Percentiles rank a stretch among this genome's conserved stretches.
These are phyloP conservation scores for Cryptococcus wingfieldii DNA, from an alignment of 1,284 basidiomycete species.

Conservation along the genomic window DNA sequence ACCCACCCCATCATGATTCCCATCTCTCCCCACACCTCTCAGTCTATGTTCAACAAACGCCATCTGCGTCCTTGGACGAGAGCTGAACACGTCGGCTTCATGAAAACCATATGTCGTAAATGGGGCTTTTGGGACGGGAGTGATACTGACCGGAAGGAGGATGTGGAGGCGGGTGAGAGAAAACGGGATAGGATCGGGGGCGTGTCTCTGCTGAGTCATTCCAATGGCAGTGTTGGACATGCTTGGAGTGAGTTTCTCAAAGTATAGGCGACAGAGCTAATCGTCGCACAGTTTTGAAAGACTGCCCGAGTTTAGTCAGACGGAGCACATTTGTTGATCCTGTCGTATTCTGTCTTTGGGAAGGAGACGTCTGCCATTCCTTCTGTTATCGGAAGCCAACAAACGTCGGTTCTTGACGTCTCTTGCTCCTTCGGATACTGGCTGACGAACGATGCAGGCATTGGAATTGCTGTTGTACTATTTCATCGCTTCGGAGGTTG, in stretches of 20 bases:
- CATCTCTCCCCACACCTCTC: conserved; percentile 78
- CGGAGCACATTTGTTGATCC: conserved; percentile 86
- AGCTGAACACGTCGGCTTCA: conserved; percentile 57
- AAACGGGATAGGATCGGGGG: conserved; percentile 12
- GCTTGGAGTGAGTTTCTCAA: conserved; percentile 36
- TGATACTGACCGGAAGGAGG: conserved; percentile 18
- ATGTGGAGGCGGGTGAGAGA: conserved; percentile 2
- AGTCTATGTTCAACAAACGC: conserved; percentile 69
- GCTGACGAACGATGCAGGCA: conserved; percentile 51
- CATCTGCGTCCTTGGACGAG: conserved; percentile 68
- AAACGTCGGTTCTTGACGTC: conserved; percentile 52
- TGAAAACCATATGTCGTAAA: conserved; percentile 59
- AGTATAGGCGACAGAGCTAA: not conserved
- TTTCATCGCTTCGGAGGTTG: conserved; percentile 78
- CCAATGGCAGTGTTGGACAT: conserved; percentile 56
- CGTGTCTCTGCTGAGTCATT: conserved; percentile 67
- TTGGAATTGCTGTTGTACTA: conserved; percentile 76
- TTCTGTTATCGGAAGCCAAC: conserved; percentile 68
- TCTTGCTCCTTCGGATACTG: not conserved
- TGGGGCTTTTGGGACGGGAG: conserved; percentile 57
- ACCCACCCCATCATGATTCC: conserved; percentile 73
- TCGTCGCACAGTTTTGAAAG: conserved; percentile 60
- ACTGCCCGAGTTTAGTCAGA: conserved; percentile 61
- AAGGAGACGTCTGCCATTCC: conserved; percentile 84
- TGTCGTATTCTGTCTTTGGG: conserved; percentile 75